Conservation (phyloP, 805 yeast species). For the Candida takata region DNA sequence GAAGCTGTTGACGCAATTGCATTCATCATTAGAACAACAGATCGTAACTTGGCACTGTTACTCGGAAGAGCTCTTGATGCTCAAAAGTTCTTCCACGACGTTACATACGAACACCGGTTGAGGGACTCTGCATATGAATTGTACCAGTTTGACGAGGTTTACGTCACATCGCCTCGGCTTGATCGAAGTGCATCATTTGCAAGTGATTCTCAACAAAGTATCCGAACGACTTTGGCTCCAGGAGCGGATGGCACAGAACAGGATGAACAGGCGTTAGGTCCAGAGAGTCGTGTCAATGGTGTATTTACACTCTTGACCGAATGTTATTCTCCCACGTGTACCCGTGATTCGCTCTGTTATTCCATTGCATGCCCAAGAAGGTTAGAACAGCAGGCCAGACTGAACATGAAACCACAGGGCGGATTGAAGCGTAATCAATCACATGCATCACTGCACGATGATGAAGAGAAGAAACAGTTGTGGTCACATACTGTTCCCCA, state of each 20-base stretch:
- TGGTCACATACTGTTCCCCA: slow-evolving; percentile 93
- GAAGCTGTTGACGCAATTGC: slow-evolving; percentile 92
- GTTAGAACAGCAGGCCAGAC: slow-evolving; percentile 89
- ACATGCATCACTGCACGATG: slow-evolving; percentile 61
- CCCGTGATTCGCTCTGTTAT: slow-evolving; percentile 81
- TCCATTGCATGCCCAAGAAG: slow-evolving; percentile 95
- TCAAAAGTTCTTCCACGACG: slow-evolving; percentile 91
- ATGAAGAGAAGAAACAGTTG: slow-evolving; percentile 72
- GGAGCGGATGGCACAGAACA: slow-evolving; percentile 1
- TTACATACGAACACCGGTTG: slow-evolving; percentile 86
- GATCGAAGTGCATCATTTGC: slow-evolving; percentile 12
- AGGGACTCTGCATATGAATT: slow-evolving; percentile 85
- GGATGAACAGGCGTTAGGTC: not conserved
- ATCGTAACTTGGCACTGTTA: slow-evolving; percentile 80
- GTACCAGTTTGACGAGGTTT: slow-evolving; percentile 68
- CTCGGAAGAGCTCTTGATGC: slow-evolving; percentile 91
- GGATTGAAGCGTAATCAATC: slow-evolving; percentile 74
- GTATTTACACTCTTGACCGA: slow-evolving; percentile 89
- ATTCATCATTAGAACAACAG: slow-evolving; percentile 79
- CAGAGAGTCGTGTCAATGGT: slow-evolving; percentile 56
- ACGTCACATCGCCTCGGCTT: slow-evolving; percentile 21
- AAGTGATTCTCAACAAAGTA: slow-evolving; percentile 8
- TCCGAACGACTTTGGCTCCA: slow-evolving; percentile 8
- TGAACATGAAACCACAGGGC: slow-evolving; percentile 82
- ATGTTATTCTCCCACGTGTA: slow-evolving; percentile 96